These are phyloP conservation scores for Paramarasmius palmivorus DNA, from an alignment of 1,284 basidiomycete genomes.

Conservation along the genomic window DNA sequence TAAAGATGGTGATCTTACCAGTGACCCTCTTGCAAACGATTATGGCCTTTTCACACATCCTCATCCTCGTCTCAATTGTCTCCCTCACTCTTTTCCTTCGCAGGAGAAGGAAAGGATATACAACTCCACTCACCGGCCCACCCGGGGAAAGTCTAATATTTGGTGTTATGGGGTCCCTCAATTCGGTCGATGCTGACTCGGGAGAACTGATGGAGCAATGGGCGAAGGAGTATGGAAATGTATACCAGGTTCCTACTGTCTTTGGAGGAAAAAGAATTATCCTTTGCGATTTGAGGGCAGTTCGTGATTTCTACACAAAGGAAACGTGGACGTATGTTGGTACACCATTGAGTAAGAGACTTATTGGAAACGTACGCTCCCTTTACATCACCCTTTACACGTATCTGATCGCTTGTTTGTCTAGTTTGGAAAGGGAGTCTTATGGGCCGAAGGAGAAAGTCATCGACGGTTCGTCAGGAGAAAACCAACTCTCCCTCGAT, in stretches of 20 bases:
- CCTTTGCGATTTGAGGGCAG: slow-evolving; percentile 55
- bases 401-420: no score
- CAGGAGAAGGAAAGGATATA: not conserved
- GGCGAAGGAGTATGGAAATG: slow-evolving; percentile 49
- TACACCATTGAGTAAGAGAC: slow-evolving; percentile 32
- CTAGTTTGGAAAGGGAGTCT: slow-evolving; percentile 49
- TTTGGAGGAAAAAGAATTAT: slow-evolving; percentile 43
- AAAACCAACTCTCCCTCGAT: not conserved
- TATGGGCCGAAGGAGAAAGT: slow-evolving; percentile 53
- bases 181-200: slow-evolving; percentile 25
- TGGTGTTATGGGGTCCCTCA: slow-evolving; percentile 33
- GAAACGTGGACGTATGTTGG: slow-evolving; percentile 52
- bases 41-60: no score
- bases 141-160: slow-evolving; percentile 34
- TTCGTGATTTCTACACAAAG: slow-evolving; percentile 49
- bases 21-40: no score
- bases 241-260: slow-evolving; percentile 39
- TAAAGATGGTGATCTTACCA: no score
- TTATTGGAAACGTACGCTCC: slow-evolving; percentile 42
- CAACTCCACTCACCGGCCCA: slow-evolving; percentile 35
- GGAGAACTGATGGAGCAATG: slow-evolving; percentile 38
- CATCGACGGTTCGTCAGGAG: slow-evolving; percentile 31
- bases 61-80: not conserved
- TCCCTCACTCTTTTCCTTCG: not conserved
- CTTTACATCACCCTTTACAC: not conserved